Percentiles rank a stretch among this genome's conserved stretches.
These are phyloP conservation scores for Mycena rosella DNA, from an alignment of 768 basidiomycete species.

Conservation along the genomic window DNA sequence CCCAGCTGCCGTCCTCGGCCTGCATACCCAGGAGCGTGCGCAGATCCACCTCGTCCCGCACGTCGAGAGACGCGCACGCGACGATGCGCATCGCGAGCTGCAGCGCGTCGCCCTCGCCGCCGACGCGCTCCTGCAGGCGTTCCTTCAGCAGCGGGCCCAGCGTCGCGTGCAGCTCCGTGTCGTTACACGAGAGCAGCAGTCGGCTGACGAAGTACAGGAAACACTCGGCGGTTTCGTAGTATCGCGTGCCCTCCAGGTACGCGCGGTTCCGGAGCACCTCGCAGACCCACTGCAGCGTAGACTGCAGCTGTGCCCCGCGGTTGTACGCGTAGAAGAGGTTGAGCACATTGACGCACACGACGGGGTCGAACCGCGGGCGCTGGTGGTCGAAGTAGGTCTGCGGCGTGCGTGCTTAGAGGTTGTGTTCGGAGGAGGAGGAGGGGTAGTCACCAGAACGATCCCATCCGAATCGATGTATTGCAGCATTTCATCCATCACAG, in stretches of 20 bases:
- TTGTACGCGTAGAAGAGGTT: constrained; percentile 64
- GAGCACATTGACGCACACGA: constrained; percentile 65
- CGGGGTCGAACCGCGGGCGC: constrained; percentile 65
- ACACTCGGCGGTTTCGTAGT: constrained; percentile 65
- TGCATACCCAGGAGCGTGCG: constrained; percentile 60
- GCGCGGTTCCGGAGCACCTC: constrained; percentile 65
- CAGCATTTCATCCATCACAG: constrained; percentile 71
- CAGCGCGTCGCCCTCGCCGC: constrained; percentile 63
- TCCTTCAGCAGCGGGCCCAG: constrained; percentile 57
- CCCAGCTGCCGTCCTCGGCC: constrained; percentile 69
- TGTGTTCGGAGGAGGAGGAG: neutral
- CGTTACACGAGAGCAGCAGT: constrained; percentile 51
- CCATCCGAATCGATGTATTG: constrained; percentile 62
- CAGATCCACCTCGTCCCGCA: constrained; percentile 60
- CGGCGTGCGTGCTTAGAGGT: constrained; percentile 10
- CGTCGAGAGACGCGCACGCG: constrained; percentile 55
- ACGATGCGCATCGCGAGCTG: constrained; percentile 70
- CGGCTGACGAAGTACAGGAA: constrained; percentile 67
- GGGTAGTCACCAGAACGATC: constrained; percentile 57
- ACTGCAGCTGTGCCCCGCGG: constrained; percentile 58
- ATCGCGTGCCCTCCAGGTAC: constrained; percentile 67
- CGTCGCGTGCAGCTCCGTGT: constrained; percentile 51
- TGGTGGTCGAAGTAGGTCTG: constrained; percentile 67
- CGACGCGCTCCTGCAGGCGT: constrained; percentile 63
- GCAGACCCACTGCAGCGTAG: constrained; percentile 62